A percentile compares a stretch with the other conserved stretches of the same genome.
phyloP scores from a whole-genome alignment of 176 grass and related monocot genomes.

The Lolium rigidum region DNA sequence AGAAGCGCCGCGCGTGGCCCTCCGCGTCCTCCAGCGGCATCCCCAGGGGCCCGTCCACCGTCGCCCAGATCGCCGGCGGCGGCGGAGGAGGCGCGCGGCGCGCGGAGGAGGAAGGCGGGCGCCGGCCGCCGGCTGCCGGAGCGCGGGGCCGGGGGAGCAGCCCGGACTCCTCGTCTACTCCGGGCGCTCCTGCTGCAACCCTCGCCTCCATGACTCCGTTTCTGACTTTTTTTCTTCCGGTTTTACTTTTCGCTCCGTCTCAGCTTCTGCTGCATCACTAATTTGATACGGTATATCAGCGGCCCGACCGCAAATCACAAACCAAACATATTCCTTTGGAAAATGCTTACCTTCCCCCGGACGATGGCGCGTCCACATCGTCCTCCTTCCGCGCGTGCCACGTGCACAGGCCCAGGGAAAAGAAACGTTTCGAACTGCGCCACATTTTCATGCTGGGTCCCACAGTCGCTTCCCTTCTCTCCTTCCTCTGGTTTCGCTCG shows the following conservation, averaged over 20 bases:
- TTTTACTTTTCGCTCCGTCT: neutral
- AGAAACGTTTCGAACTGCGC: no score
- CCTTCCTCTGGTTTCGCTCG: no score
- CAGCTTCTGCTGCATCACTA: no score
- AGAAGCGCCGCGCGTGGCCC: conserved; percentile 76
- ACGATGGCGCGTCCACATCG: no score
- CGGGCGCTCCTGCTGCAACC: conserved; percentile 46
- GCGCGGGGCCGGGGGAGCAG: conserved; percentile 36
- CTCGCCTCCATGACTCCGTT: conserved; percentile 47
- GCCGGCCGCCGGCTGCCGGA: neutral
- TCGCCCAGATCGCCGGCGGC: conserved; percentile 57
- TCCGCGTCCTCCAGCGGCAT: conserved; percentile 77
- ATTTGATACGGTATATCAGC: no score
- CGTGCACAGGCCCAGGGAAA: no score
- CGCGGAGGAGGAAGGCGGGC: neutral
- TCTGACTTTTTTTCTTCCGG: neutral
- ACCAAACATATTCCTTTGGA: no score
- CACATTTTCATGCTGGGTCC: no score
- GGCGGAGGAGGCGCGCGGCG: conserved; percentile 41
- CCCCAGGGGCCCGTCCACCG: conserved; percentile 82
- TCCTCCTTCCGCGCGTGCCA: no score
- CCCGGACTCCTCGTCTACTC: conserved; percentile 55
- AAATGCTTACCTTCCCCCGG: no score
- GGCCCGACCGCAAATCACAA: no score
- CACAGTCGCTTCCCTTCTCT: no score